phyloP scores from a whole-genome alignment of 2,329 filamentous ascomycete species.

The Pseudopyricularia cyperi region DNA sequence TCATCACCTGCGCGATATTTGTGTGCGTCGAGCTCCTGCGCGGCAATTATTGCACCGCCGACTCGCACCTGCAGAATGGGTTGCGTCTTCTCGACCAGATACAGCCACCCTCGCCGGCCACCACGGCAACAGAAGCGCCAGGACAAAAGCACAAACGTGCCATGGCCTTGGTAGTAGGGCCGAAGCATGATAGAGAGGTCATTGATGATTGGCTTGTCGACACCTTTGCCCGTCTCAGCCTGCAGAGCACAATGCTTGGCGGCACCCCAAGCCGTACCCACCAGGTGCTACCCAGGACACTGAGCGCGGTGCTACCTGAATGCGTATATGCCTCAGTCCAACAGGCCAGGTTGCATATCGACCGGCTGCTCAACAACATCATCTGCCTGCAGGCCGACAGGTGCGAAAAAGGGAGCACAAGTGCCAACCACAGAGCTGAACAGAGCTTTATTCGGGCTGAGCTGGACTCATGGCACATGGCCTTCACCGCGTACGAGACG shows the following conservation, averaged over 20 bases:
- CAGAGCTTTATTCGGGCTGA: background rate
- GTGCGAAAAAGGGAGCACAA: background rate
- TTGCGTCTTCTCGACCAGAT: constrained; percentile 21
- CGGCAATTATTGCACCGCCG: constrained; percentile 21
- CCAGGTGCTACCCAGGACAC: constrained; percentile 1
- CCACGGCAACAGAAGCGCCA: too few species aligned
- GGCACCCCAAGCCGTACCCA: constrained; percentile 9
- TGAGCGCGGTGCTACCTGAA: background rate
- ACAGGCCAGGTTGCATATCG: background rate
- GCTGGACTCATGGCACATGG: constrained; percentile 12
- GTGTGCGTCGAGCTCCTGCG: constrained; percentile 19
- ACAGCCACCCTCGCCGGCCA: constrained; percentile 5
- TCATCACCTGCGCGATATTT: constrained; percentile 24
- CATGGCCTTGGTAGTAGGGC: constrained; percentile 1
- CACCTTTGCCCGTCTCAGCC: constrained; percentile 20
- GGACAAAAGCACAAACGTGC: constrained; percentile 1
- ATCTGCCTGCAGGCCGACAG: constrained; percentile 14
- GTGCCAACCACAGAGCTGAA: constrained; percentile 5
- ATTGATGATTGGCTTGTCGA: constrained; percentile 29
- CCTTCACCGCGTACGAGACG: constrained; percentile 21
- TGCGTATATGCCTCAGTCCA: background rate
- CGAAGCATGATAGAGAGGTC: constrained; percentile 10
- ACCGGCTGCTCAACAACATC: constrained; percentile 3
- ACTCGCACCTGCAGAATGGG: constrained; percentile 28
- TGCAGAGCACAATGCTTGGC: constrained; percentile 10